phyloP scores from a whole-genome alignment of 2,329 filamentous ascomycete species.

The Hortaea werneckii region DNA sequence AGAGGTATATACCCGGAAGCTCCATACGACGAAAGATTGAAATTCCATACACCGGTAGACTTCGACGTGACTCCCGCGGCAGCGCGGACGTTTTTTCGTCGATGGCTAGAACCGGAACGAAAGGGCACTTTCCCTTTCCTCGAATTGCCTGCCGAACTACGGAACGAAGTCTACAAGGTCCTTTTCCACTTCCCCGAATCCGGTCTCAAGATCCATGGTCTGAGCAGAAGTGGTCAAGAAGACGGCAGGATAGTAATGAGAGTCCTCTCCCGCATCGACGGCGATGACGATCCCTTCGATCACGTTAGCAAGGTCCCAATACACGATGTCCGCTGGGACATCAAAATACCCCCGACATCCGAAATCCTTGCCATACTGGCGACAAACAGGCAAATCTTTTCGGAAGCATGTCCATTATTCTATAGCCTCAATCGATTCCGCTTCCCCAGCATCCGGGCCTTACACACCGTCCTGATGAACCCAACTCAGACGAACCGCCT shows the following conservation, averaged over 20 bases:
- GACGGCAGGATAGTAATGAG: no score
- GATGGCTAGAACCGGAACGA: neutral
- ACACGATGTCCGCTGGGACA: neutral
- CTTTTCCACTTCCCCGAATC: neutral
- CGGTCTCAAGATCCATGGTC: neutral
- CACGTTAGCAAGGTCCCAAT: no score
- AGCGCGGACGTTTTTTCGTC: conserved; percentile 1
- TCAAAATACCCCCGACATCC: neutral
- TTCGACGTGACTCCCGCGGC: neutral
- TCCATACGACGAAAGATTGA: no score
- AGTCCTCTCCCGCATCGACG: neutral
- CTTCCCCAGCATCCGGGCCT: neutral
- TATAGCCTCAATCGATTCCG: conserved; percentile 8
- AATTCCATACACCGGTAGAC: no score
- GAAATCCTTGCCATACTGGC: conserved; percentile 5
- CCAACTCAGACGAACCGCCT: neutral
- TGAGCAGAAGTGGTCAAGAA: neutral
- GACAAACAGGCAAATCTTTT: conserved; percentile 7
- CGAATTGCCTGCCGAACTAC: conserved; percentile 1
- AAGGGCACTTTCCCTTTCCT: conserved; percentile 1
- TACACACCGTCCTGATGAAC: neutral
- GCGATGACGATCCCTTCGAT: neutral
- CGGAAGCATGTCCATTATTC: conserved; percentile 9
- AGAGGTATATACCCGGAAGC: no score
- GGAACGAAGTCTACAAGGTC: conserved; percentile 1